Evolutionary conservation across 441 rosid species (phyloP), one percentile per base, ranked within the genome.

Genomic region (Pelargonium myrrhifolium): DNA sequence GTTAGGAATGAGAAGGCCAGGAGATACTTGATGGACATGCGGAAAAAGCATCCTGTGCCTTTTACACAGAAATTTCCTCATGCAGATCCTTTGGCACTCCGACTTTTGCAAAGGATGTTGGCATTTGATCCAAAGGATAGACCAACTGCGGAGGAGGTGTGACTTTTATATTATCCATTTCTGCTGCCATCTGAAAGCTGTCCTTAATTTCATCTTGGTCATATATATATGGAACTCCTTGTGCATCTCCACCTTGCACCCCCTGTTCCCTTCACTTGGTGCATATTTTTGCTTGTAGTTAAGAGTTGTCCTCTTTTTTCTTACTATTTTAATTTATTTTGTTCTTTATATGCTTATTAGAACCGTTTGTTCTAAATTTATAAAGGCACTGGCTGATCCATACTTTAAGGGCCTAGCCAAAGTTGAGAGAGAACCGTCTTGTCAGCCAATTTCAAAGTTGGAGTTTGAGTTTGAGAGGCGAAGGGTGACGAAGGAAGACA

Each of bases 391-490:
- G 39, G 90, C 92, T 2, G 92, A 93, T 82, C 93, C 95, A 69
- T 93, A 93, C 81, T 91, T 93, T 68, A 90, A 85, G 80, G 96
- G 99, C 65, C 76, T 91, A 71, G 82, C 96, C 47, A 89, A 74
- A 80, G 78, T 87, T 58, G 97, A 93, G 75, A 87, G 93, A 71
- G 98, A 93, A 76, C 98, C 96, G 70, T 93, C 96, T 35, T 86
- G 89, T 77, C 96, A 87, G 49, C 96, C 97, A 68, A 89, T 90
- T 68, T 80, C 93, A 7, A 93, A 90, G 77, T 86, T 90, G 93
- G 97, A 87, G 74, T 93, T 93, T 70, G 98, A 90, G 77, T 93
- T 93, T 66, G 98, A 93, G 86, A 90, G 96, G 70, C 78, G 95
- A 51, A 90, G 88, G 73, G 93, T 90, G 53, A 87, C 95, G 17